These are phyloP conservation scores for Crucibulum laeve DNA, from an alignment of 768 basidiomycete species.

Conservation along the genomic window DNA sequence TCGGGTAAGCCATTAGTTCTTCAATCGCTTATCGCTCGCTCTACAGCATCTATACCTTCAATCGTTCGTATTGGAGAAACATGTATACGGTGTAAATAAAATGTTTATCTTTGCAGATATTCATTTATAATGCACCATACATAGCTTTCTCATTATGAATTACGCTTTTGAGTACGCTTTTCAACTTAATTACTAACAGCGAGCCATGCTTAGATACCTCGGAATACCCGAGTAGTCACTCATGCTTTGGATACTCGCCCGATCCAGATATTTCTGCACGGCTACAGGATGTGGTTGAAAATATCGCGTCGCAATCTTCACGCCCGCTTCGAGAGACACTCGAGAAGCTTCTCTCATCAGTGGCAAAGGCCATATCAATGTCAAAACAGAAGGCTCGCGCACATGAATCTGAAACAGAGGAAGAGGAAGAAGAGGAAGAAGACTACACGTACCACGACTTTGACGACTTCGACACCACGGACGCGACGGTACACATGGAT, in stretches of 20 bases:
- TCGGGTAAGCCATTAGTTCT: slow-evolving; percentile 33
- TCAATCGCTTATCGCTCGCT: too few species aligned
- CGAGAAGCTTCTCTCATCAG: slow-evolving; percentile 33
- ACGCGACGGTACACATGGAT: slow-evolving; percentile 12
- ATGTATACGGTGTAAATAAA: too few species aligned
- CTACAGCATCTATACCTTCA: not conserved
- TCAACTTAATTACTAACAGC: slow-evolving; percentile 1
- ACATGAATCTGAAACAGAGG: slow-evolving; percentile 24
- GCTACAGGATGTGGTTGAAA: slow-evolving; percentile 38
- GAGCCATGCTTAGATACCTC: slow-evolving; percentile 51
- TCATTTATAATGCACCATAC: too few species aligned
- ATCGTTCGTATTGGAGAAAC: not conserved
- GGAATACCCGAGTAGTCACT: slow-evolving; percentile 59
- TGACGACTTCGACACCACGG: slow-evolving; percentile 18
- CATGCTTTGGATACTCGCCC: slow-evolving; percentile 50
- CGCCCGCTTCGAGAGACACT: slow-evolving; percentile 41
- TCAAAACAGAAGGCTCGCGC: slow-evolving; percentile 15
- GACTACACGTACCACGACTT: slow-evolving; percentile 27
- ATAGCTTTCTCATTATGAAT: too few species aligned
- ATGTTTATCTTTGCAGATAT: too few species aligned
- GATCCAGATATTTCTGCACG: slow-evolving; percentile 36
- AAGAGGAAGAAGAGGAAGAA: slow-evolving; percentile 26
- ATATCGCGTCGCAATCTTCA: slow-evolving; percentile 35
- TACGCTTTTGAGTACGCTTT: too few species aligned
- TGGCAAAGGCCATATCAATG: slow-evolving; percentile 17